A percentile compares a stretch with the other conserved stretches of the same genome.
Conservation (phyloP, 2,329 filamentous ascomycete species). For the Hypoxylon sp. region DNA sequence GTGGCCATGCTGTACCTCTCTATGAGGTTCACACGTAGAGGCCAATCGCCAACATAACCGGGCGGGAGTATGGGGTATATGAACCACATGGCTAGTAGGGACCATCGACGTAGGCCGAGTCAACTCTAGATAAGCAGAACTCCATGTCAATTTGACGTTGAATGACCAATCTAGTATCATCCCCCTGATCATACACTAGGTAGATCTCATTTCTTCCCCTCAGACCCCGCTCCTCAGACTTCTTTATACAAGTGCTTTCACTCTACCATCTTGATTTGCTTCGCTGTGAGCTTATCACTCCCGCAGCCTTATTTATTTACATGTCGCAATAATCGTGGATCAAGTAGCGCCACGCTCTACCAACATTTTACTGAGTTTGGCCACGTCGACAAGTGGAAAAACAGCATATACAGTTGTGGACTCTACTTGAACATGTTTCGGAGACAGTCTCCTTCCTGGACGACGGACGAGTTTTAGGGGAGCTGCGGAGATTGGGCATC, state of each 20-base stretch:
- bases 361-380: not conserved
- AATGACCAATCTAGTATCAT: not conserved
- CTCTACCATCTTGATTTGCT: not conserved
- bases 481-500: not conserved
- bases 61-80: not conserved
- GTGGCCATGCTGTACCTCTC: not conserved
- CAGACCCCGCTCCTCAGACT: not conserved
- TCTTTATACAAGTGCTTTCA: not conserved
- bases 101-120: not conserved
- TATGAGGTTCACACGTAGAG: not conserved
- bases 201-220: not conserved
- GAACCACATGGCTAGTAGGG: not conserved
- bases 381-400: constrained; percentile 2
- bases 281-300: not conserved
- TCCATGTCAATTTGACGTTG: not conserved
- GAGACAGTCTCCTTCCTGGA: not conserved
- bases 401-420: not conserved
- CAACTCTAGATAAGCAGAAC: not conserved
- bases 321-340: not conserved
- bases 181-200: not conserved
- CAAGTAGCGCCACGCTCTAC: not conserved
- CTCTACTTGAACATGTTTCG: not conserved
- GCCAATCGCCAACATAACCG: not conserved
- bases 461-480: not conserved
- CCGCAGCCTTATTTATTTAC: not conserved